Base-by-base conservation (phyloP, 2,329 filamentous ascomycete species). In the Cadophora sp. region DNA sequence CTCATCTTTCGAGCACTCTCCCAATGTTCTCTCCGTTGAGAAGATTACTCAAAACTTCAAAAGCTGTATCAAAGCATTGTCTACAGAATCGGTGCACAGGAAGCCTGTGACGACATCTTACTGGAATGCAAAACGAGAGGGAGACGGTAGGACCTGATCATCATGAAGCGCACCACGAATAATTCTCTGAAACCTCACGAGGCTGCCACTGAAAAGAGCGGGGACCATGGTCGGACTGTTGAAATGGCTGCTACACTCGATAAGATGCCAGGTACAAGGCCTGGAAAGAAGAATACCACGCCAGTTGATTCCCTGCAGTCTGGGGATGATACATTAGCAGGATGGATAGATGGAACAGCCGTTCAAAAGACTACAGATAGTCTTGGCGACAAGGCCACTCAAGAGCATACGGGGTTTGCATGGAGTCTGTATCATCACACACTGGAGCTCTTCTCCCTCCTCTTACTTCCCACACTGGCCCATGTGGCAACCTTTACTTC, bases 401-500 rank as follows among this genome's bases (percentile, higher is more conserved):
- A 50, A 50, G 47, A 50, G 20, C 47, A 20, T 22, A n/a, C 47
- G 6, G 47, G 47, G n/a, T 50, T 50, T 50, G 47, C 47, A 6
- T 50, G 47, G 47, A 50, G 47, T 50, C 47, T 50, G 47, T 50
- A 50, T 24, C 47, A 50, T 50, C 47, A 50, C 20, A 50, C 20
- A 3, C 47, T 50, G n/a, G n/a, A 50, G 20, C 47, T 50, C 4
- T 50, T 50, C 47, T 50, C 47, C 4, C 20, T 50, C 11, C 47
- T 50, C n/a, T 24, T 50, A 9, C 8, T 24, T 22, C 47, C 47
- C 1, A 50, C 20, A n/a, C 24, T 50, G 47, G 47, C 20, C 20
- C 20, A 50, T 24, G 13, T 50, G 7, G n/a, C 8, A 50, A 50
- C n/a, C n/a, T 50, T 22, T 22, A 22, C 20, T 50, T 5, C n/a